A percentile compares a stretch with the other conserved stretches of the same genome.
Conservation (phyloP, 805 yeast species). For the Suhomyces sp. region DNA sequence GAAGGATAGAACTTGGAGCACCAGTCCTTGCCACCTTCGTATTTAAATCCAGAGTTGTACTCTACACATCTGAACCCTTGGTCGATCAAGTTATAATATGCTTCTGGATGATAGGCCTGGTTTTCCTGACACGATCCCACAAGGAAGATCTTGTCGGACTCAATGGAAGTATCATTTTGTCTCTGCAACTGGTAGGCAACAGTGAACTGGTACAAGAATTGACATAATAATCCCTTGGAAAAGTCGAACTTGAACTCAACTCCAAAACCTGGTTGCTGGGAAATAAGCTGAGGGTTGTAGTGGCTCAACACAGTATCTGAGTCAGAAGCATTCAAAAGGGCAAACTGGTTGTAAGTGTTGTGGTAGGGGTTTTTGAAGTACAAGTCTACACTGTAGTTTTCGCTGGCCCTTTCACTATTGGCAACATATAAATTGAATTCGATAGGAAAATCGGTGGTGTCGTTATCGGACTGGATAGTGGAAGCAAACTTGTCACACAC, state of each 20-base stretch:
- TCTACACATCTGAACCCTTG: conserved; percentile 16
- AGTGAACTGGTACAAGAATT: conserved; percentile 16
- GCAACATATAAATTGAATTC: conserved; percentile 15
- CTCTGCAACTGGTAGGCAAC: conserved; percentile 13
- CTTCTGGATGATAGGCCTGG: conserved; percentile 10
- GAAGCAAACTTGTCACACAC: conserved; percentile 18
- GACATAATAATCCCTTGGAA: conserved; percentile 14
- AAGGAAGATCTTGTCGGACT: conserved; percentile 15
- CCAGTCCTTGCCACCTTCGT: conserved; percentile 18
- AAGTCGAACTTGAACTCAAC: conserved; percentile 15
- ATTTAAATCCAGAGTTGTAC: conserved; percentile 14
- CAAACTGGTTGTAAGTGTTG: conserved; percentile 7
- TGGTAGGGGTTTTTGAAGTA: conserved; percentile 13
- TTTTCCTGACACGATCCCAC: conserved; percentile 16
- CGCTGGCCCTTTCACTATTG: conserved; percentile 4
- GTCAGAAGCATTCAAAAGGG: conserved; percentile 9
- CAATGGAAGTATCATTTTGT: background rate
- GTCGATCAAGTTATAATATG: conserved; percentile 4
- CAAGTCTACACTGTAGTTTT: conserved; percentile 16
- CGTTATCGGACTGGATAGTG: conserved; percentile 10
- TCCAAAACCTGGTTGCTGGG: conserved; percentile 13
- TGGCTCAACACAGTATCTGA: conserved; percentile 3
- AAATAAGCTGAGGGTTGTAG: conserved; percentile 12
- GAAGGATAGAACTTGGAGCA: conserved; percentile 14
- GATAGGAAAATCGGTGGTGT: conserved; percentile 16